Conservation (phyloP, 2,329 filamentous ascomycete genomes). For the Aspergillus tamarii region DNA sequence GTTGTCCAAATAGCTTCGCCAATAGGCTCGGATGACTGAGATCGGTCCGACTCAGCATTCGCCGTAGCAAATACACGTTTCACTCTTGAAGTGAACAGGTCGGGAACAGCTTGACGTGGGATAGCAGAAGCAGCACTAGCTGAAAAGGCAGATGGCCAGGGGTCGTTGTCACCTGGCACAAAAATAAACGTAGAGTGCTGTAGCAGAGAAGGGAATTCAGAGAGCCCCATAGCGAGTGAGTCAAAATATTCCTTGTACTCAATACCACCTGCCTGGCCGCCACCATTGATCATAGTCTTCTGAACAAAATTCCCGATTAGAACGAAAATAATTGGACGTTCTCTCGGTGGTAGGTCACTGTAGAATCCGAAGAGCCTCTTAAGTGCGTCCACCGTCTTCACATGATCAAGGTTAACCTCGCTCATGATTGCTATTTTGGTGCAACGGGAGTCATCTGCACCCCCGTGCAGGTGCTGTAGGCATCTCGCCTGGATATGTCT, state of each 20-base stretch:
- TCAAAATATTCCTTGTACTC: conserved; percentile 98
- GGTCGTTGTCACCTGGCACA: conserved; percentile 94
- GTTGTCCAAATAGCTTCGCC: conserved; percentile 85
- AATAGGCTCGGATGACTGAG: conserved; percentile 54
- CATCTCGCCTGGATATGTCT: conserved; percentile 74
- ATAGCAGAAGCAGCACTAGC: conserved; percentile 51
- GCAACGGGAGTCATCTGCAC: conserved; percentile 33
- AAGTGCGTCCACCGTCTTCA: conserved; percentile 78
- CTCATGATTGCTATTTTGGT: conserved; percentile 74
- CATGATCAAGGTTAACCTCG: conserved; percentile 84
- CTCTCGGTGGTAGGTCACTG: conserved; percentile 63
- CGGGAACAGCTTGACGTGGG: conserved; percentile 66
- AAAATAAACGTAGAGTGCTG: conserved; percentile 84
- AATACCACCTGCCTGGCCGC: conserved; percentile 77
- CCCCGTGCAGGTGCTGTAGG: conserved; percentile 45
- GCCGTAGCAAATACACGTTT: conserved; percentile 78
- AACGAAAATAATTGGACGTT: conserved; percentile 77
- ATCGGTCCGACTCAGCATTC: conserved; percentile 67
- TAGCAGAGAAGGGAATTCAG: conserved; percentile 81
- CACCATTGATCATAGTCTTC: conserved; percentile 62
- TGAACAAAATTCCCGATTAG: conserved; percentile 82
- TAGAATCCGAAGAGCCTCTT: conserved; percentile 78
- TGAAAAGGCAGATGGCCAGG: conserved; percentile 85
- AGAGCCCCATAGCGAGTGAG: conserved; percentile 75
- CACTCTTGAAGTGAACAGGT: conserved; percentile 86